Conservation (phyloP, 148 eudicot genomes). For the Polygonum maritimum region DNA sequence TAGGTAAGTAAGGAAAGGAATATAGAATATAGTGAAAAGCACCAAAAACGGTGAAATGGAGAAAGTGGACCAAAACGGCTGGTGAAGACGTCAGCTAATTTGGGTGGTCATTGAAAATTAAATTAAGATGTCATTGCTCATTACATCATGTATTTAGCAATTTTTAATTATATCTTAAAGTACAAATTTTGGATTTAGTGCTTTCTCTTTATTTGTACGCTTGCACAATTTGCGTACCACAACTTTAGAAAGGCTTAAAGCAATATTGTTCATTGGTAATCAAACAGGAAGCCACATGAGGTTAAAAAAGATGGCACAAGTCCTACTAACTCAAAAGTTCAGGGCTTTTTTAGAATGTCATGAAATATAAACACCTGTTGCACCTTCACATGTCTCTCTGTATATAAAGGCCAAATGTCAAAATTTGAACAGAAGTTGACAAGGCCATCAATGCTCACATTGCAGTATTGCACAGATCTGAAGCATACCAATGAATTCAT, state of each 20-base stretch:
- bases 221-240: not conserved
- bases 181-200: not conserved
- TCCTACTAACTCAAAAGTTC: not conserved
- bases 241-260: too few relatives aligned
- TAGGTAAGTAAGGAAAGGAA: too few relatives aligned
- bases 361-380: not conserved
- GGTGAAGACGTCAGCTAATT: not conserved
- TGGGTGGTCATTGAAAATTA: not conserved
- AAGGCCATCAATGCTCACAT: not conserved
- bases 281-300: too few relatives aligned
- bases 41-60: not conserved
- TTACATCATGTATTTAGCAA: not conserved
- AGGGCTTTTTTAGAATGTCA: not conserved
- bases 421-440: too few relatives aligned
- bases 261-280: too few relatives aligned
- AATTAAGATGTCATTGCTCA: not conserved
- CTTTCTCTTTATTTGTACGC: not conserved
- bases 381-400: not conserved
- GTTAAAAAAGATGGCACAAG: not conserved
- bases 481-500: not conserved
- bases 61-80: slow-evolving; percentile 1
- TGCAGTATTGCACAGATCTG: not conserved
- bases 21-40: not conserved
- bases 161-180: not conserved
- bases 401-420: too few relatives aligned